Evolutionary conservation across 2,329 filamentous ascomycete genomes (phyloP).

Genomic region (Elsinoe necatrix): DNA sequence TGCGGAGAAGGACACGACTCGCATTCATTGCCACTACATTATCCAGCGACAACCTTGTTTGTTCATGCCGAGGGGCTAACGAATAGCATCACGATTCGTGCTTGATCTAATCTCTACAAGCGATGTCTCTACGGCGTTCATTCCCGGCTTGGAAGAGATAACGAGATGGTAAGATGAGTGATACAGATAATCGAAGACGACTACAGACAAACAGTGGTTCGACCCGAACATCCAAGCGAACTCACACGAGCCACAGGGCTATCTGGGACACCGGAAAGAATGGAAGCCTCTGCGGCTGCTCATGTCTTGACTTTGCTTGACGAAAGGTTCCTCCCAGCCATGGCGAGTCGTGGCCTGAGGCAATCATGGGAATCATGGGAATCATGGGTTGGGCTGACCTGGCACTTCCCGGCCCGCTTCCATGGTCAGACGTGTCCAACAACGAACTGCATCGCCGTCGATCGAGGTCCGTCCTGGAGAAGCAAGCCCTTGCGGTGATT

Average conservation of each 20-base stretch:
- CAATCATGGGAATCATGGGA: too few relatives aligned
- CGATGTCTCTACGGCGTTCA: neutral
- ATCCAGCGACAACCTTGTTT: neutral
- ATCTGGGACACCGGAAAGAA: neutral
- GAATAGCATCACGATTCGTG: constrained; percentile 9
- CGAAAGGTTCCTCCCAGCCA: neutral
- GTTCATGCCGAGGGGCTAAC: neutral
- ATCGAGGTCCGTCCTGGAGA: neutral
- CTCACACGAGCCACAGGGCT: neutral
- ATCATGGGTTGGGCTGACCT: neutral
- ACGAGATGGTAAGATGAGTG: neutral
- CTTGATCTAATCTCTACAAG: constrained; percentile 1
- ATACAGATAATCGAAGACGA: neutral
- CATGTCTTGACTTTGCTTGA: neutral
- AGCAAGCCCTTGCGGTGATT: constrained; percentile 3
- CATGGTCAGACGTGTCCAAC: neutral
- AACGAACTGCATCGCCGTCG: neutral
- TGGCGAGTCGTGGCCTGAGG: neutral
- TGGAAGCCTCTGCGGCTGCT: neutral
- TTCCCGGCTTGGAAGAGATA: constrained; percentile 1
- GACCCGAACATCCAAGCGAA: neutral
- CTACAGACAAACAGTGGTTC: neutral
- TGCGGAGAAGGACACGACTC: constrained; percentile 8
- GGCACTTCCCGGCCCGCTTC: neutral
- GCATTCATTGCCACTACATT: neutral